Evolutionary conservation across 768 basidiomycete genomes (phyloP).

Genomic region (Candolleomyces efflorescens): DNA sequence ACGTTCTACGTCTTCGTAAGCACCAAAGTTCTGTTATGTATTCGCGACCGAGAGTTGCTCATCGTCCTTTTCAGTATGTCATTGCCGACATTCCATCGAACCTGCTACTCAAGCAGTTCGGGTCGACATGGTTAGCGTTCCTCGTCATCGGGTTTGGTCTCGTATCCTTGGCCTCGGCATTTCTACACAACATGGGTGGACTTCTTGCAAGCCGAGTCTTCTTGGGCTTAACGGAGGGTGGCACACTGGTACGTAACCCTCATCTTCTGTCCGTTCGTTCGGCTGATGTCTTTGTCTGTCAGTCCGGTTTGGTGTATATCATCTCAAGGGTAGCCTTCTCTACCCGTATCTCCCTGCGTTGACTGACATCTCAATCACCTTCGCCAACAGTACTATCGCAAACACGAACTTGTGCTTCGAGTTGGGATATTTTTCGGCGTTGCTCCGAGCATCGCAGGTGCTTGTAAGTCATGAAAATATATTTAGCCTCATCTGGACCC

Average conservation of each 20-base stretch:
- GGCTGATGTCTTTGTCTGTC: not conserved
- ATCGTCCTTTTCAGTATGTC: constrained; percentile 24
- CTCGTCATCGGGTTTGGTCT: constrained; percentile 36
- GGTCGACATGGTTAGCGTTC: constrained; percentile 35
- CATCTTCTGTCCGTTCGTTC: not conserved
- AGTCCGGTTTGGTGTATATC: constrained; percentile 37
- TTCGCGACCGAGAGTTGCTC: not conserved
- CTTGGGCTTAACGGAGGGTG: constrained; percentile 39
- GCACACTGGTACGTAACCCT: constrained; percentile 30
- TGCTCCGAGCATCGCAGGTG: constrained; percentile 29
- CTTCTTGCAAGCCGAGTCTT: constrained; percentile 35
- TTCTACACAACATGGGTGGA: constrained; percentile 28
- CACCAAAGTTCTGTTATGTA: not conserved
- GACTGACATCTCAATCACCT: not conserved
- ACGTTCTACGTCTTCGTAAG: constrained; percentile 36
- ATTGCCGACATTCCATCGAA: constrained; percentile 38
- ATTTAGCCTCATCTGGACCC: not conserved
- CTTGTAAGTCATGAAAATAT: constrained; percentile 23
- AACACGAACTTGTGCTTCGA: constrained; percentile 29
- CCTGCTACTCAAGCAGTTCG: constrained; percentile 36
- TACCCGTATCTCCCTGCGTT: not conserved
- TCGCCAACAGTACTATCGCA: constrained; percentile 28
- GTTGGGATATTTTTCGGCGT: constrained; percentile 33
- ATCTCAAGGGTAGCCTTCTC: constrained; percentile 28
- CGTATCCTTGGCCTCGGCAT: constrained; percentile 34